Evolutionary conservation across 2,329 filamentous ascomycete species (phyloP).

Genomic region (Penicillium sp.): DNA sequence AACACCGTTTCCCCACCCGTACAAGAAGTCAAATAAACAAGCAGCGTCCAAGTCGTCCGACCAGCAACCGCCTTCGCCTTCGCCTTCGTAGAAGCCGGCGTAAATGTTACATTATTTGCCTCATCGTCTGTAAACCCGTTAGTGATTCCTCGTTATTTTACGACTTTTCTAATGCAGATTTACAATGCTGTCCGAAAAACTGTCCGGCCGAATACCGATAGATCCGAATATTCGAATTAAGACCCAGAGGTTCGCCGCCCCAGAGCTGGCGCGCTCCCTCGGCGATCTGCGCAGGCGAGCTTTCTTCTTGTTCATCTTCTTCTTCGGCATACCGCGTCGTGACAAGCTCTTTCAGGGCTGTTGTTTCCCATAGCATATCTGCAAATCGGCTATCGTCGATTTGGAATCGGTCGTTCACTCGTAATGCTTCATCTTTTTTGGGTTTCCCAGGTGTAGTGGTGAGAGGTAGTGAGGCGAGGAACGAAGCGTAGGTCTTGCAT

Average conservation of each 20-base stretch:
- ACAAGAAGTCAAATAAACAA: constrained; percentile 86
- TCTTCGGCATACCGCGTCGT: constrained; percentile 36
- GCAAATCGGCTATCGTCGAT: constrained; percentile 76
- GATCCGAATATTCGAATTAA: constrained; percentile 86
- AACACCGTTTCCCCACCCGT: constrained; percentile 89
- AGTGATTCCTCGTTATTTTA: not conserved
- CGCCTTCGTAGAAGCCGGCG: constrained; percentile 37
- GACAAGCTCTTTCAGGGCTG: constrained; percentile 67
- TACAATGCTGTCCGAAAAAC: constrained; percentile 92
- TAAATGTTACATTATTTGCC: constrained; percentile 69
- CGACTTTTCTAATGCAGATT: constrained; percentile 35
- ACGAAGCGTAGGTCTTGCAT: constrained; percentile 74
- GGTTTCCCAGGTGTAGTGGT: constrained; percentile 76
- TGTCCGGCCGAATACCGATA: constrained; percentile 85
- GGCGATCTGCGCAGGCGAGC: not conserved
- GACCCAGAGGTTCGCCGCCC: constrained; percentile 79
- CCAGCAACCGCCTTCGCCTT: constrained; percentile 46
- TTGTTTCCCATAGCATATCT: constrained; percentile 72
- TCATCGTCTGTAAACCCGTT: constrained; percentile 70
- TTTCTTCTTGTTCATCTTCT: constrained; percentile 24
- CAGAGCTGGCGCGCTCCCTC: constrained; percentile 51
- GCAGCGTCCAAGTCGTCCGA: constrained; percentile 85
- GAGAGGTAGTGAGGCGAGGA: constrained; percentile 69
- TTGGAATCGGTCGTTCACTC: constrained; percentile 89
- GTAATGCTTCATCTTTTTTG: constrained; percentile 75